A percentile compares a stretch with the other conserved stretches of the same genome.
These are phyloP conservation scores for Claviceps maximensis DNA, from an alignment of 2,329 filamentous ascomycete genomes.

Conservation along the genomic window DNA sequence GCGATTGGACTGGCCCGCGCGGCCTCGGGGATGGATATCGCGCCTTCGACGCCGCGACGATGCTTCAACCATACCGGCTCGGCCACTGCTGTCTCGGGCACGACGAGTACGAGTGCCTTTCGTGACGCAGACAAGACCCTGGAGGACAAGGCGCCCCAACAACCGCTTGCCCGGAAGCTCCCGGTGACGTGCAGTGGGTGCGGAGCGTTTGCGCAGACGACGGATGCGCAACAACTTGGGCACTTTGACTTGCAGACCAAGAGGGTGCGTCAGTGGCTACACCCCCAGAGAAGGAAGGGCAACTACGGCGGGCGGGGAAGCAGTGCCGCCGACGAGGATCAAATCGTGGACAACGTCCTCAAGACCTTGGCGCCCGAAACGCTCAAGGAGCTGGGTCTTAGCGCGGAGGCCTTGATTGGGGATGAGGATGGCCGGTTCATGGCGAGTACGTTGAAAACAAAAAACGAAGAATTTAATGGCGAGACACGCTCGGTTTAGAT, in stretches of 20 bases:
- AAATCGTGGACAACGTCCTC: constrained; percentile 33
- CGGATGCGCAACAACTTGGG: constrained; percentile 35
- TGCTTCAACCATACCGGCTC: constrained; percentile 15
- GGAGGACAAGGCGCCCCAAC: neutral
- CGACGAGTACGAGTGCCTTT: neutral
- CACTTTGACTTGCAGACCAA: constrained; percentile 42
- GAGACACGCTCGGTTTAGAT: no score
- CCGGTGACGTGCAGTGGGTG: constrained; percentile 51
- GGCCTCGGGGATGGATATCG: neutral
- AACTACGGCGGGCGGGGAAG: constrained; percentile 6
- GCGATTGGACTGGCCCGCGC: constrained; percentile 18
- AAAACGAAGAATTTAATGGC: neutral
- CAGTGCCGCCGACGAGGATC: constrained; percentile 29
- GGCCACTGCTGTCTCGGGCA: no score
- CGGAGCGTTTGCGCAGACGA: constrained; percentile 49
- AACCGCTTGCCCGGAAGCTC: constrained; percentile 19
- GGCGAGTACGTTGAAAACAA: constrained; percentile 1
- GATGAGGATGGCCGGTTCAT: neutral
- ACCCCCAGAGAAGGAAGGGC: constrained; percentile 10
- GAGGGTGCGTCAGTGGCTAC: constrained; percentile 34
- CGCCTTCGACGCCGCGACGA: constrained; percentile 9
- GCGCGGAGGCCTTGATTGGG: constrained; percentile 25
- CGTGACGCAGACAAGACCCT: neutral
- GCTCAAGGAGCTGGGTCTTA: constrained; percentile 33
- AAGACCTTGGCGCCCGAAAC: constrained; percentile 26